These are phyloP conservation scores for Dalbergia cultrata DNA, from an alignment of 306 rosid species.

Conservation along the genomic window DNA sequence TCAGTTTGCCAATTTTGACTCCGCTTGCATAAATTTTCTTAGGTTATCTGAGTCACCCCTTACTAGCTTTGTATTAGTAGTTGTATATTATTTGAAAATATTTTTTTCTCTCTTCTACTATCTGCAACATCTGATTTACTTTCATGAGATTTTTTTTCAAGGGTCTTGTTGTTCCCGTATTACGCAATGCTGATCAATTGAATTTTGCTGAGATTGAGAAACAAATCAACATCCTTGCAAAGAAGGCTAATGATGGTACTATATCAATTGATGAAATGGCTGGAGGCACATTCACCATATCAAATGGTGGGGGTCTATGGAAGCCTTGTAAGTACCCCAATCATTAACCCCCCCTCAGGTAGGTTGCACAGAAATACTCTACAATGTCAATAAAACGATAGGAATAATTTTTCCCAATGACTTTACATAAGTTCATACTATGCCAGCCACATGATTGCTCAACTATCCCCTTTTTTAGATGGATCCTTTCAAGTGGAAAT, in stretches of 20 bases:
- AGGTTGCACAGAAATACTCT: background rate
- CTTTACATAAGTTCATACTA: background rate
- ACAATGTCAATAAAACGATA: background rate
- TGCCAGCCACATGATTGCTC: background rate
- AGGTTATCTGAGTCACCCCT: background rate
- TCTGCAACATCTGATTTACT: slow-evolving; percentile 4
- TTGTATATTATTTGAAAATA: slow-evolving; percentile 5
- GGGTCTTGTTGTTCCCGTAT: slow-evolving; percentile 70
- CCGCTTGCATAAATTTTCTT: background rate
- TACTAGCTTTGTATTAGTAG: background rate
- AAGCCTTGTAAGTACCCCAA: slow-evolving; percentile 88
- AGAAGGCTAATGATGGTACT: slow-evolving; percentile 81
- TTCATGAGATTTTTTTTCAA: slow-evolving; percentile 33
- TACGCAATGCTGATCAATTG: slow-evolving; percentile 62
- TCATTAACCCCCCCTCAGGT: slow-evolving; percentile 93
- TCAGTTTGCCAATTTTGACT: background rate
- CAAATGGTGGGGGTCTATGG: slow-evolving; percentile 93
- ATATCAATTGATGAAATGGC: slow-evolving; percentile 90
- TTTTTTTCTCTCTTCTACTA: background rate
- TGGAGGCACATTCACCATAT: slow-evolving; percentile 85
- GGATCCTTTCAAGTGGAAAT: too few relatives aligned
- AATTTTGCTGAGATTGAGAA: slow-evolving; percentile 85
- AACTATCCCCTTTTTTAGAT: background rate
- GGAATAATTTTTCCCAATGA: background rate
- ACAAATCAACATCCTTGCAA: slow-evolving; percentile 77